These are phyloP conservation scores for Trichomonas tenax DNA, from an alignment of 208 protist species.

Conservation along the genomic window DNA sequence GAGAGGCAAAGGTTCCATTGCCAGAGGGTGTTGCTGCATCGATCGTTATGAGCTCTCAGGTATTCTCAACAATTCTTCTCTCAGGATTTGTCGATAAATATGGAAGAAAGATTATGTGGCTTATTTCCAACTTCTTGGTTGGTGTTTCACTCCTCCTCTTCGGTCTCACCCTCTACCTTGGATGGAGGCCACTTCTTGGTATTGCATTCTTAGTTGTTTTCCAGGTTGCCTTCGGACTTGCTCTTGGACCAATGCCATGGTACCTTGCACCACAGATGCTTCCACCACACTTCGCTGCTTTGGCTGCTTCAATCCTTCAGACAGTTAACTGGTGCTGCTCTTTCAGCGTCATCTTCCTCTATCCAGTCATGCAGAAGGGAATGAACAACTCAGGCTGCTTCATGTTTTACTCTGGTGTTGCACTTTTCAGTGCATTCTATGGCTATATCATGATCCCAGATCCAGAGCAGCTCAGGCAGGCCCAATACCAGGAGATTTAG, in stretches of 20 bases:
- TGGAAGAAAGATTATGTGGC: neutral
- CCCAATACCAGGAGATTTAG: neutral
- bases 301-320: neutral
- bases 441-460: neutral
- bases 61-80: neutral
- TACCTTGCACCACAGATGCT: neutral
- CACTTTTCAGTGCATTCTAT: neutral
- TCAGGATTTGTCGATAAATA: neutral
- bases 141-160: neutral
- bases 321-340: neutral
- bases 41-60: neutral
- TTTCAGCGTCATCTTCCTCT: neutral
- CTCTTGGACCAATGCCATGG: neutral
- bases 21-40: neutral
- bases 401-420: neutral
- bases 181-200: neutral
- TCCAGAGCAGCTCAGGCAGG: neutral
- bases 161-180: neutral
- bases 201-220: neutral
- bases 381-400: neutral
- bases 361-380: neutral
- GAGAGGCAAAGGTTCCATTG: neutral
- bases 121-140: neutral
- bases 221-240: neutral
- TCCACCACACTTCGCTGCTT: neutral